Conservation (phyloP, 1,284 basidiomycete species). For the Baeospora myosura region DNA sequence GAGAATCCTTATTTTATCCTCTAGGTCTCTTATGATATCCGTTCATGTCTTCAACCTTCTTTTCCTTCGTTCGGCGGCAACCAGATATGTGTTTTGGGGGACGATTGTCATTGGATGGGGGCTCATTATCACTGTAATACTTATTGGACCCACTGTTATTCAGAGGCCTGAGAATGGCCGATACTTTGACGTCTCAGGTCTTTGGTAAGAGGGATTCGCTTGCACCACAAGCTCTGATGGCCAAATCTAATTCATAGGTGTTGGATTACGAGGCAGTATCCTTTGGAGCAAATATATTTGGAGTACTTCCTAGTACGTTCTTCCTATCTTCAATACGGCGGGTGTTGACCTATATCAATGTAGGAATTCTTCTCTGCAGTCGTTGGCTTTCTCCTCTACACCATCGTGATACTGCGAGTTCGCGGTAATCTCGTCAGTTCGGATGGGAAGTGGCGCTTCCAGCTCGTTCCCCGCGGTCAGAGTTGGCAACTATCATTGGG, state of each 20-base stretch:
- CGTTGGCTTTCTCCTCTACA: constrained; percentile 24
- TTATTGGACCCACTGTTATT: constrained; percentile 7
- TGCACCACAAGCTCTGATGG: not conserved
- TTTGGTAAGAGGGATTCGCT: constrained; percentile 15
- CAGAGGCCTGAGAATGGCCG: constrained; percentile 4
- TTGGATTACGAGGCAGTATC: constrained; percentile 40
- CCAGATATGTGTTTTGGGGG: not conserved
- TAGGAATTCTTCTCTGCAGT: constrained; percentile 28
- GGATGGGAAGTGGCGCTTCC: constrained; percentile 21
- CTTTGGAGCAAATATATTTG: constrained; percentile 30
- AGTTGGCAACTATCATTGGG: constrained; percentile 21
- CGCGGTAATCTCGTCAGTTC: constrained; percentile 24
- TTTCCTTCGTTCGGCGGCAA: constrained; percentile 4
- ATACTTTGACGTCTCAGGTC: constrained; percentile 10
- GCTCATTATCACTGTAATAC: constrained; percentile 3
- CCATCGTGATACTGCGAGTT: constrained; percentile 25
- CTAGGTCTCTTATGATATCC: not conserved
- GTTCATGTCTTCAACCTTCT: constrained; percentile 9
- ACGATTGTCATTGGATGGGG: constrained; percentile 6
- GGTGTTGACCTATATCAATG: not conserved
- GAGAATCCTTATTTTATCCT: not conserved
- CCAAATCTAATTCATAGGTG: constrained; percentile 24
- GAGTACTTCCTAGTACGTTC: constrained; percentile 43
- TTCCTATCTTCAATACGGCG: not conserved
- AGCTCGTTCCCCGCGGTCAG: constrained; percentile 17